phyloP scores from a whole-genome alignment of 2,329 filamentous ascomycete species.

The Talaromyces sp. region DNA sequence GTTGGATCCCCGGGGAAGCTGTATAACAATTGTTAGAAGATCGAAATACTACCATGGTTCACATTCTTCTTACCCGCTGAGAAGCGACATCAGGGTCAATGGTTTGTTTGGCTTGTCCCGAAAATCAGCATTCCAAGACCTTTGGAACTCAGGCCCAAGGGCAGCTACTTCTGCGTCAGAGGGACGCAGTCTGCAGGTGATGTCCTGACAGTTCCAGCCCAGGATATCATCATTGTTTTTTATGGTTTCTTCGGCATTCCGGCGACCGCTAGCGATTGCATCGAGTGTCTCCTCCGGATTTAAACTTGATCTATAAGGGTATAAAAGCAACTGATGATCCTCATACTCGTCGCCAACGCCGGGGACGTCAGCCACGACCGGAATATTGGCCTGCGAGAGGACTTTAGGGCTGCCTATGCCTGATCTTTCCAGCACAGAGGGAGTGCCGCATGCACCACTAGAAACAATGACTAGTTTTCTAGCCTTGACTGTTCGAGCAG shows the following conservation, averaged over 20 bases:
- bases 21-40: not conserved
- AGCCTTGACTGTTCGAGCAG: not conserved
- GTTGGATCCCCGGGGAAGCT: conserved; percentile 2
- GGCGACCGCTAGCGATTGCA: not conserved
- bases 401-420: not conserved
- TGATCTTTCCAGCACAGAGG: conserved; percentile 1
- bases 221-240: conserved; percentile 1
- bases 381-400: not conserved
- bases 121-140: not conserved
- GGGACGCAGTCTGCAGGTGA: conserved; percentile 3
- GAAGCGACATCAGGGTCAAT: not conserved
- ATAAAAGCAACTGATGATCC: conserved; percentile 1
- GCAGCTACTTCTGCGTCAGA: conserved; percentile 1
- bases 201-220: conserved; percentile 1
- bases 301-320: not conserved
- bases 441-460: conserved; percentile 2
- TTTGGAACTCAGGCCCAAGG: not conserved
- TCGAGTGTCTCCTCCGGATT: conserved; percentile 1
- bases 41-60: not conserved
- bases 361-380: not conserved
- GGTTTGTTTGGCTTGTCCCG: not conserved
- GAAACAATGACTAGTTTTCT: conserved; percentile 3
- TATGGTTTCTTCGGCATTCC: not conserved
- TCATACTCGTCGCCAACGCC: conserved; percentile 2
- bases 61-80: not conserved